phyloP scores from a whole-genome alignment of 2,329 filamentous ascomycete genomes.

The Colletotrichum incanum region DNA sequence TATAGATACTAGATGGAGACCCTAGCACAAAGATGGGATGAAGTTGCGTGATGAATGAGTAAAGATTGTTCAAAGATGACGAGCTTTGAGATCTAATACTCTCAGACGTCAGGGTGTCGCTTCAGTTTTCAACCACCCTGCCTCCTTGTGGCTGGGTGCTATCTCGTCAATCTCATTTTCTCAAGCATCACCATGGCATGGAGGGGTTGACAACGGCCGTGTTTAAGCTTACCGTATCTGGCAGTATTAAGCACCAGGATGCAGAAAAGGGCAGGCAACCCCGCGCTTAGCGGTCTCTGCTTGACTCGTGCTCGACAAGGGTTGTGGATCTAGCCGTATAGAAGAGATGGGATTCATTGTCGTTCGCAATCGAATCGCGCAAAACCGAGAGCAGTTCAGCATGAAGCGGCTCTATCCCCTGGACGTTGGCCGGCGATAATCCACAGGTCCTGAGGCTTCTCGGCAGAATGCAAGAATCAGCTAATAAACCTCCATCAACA shows the following conservation, averaged over 20 bases:
- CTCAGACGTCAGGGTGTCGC: background rate
- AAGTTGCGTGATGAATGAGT: background rate
- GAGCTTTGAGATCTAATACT: slow-evolving; percentile 1
- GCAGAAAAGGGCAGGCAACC: slow-evolving; percentile 30
- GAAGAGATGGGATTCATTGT: slow-evolving; percentile 9
- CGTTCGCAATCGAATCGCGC: background rate
- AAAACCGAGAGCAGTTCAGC: background rate
- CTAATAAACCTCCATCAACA: background rate
- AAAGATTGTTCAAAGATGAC: background rate
- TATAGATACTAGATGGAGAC: background rate
- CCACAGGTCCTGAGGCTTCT: too few relatives aligned
- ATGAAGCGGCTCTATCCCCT: background rate
- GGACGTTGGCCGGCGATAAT: background rate
- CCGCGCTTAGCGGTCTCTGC: slow-evolving; percentile 31
- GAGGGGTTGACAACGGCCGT: slow-evolving; percentile 12
- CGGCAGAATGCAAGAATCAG: too few relatives aligned
- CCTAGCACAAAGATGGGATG: background rate
- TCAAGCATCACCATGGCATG: slow-evolving; percentile 27
- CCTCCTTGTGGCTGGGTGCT: background rate
- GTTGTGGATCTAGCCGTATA: background rate
- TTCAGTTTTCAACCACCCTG: background rate
- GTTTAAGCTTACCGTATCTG: background rate
- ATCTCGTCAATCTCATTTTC: background rate
- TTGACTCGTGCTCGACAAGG: slow-evolving; percentile 36
- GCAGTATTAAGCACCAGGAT: background rate